Evolutionary conservation across 768 basidiomycete genomes (phyloP), one percentile per base, ranked within the genome.

Genomic region (Tricholoma hemisulphureum): DNA sequence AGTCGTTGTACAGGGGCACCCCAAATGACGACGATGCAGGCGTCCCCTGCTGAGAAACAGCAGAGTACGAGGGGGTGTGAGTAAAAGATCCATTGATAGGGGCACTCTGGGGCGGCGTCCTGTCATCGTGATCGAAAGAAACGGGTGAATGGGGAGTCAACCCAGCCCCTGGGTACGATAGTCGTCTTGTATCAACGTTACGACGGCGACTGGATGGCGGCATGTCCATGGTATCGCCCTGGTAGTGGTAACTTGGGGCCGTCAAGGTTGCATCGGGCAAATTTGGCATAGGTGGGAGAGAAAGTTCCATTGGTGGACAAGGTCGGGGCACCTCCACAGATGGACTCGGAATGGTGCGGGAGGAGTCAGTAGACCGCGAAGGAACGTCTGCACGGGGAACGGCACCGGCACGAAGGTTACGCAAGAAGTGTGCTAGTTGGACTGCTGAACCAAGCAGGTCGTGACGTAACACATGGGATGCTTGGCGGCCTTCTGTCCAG

Each of bases 401-500:
- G n/a, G 65, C 60, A 41, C 65, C 67, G 9, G 67, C 63, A 46
- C 71, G 76, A 29, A 87, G 69, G 51, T 75, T 80, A 58, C 77
- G 77, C 24, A 87, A 71, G 49, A 88, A 73, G 57, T 83, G 81
- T 34, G 77, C 73, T 7, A 90, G 76, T 58, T 88, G 85, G 24
- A 78, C 76, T 1, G 84, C 80, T 24, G 86, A 81, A 26, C 89
- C 90, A 37, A 83, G 74, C 41, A 92, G 75, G 49, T 83, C 78
- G 63, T 92, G 90, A 45, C 80, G 81, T 56, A 90, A 68, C 14
- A 87, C 77, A 8, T 76, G 77, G 7, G 83, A 82, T 2, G 88
- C 90, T 65, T 91, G 88, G 46, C 78, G 78, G 51, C 79, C 83
- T 67, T 91, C 87, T 0, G 90, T 92, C 89, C 89, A 92, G 66